A percentile compares a stretch with the other conserved stretches of the same genome.
Conservation (phyloP, 2,329 filamentous ascomycete species). For the Exophiala dermatitidis region DNA sequence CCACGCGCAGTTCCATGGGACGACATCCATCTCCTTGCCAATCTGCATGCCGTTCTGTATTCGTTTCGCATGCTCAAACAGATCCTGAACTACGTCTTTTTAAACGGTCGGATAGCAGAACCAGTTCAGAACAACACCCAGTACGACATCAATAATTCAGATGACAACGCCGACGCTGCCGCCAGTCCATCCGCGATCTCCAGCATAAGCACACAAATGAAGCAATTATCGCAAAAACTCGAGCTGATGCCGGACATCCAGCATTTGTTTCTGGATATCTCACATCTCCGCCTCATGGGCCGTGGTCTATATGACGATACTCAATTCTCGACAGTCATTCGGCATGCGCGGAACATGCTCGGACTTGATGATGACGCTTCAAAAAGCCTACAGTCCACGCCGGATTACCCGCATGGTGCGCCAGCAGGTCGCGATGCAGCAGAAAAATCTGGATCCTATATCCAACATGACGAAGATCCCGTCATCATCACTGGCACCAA, state of each 20-base stretch:
- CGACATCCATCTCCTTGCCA: slow-evolving; percentile 54
- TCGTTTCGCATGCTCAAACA: slow-evolving; percentile 56
- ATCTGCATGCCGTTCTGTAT: slow-evolving; percentile 55
- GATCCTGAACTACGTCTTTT: slow-evolving; percentile 7
- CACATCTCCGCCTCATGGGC: slow-evolving; percentile 5
- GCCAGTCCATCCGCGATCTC: too few species aligned
- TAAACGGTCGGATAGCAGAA: neutral
- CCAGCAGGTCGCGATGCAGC: too few species aligned
- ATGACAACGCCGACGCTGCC: too few species aligned
- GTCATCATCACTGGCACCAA: neutral
- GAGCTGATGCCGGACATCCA: slow-evolving; percentile 16
- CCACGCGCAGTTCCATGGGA: slow-evolving; percentile 44
- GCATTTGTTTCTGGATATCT: slow-evolving; percentile 19
- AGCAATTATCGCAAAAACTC: neutral
- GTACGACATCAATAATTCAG: too few species aligned
- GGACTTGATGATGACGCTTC: neutral
- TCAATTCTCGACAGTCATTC: neutral
- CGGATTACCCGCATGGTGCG: too few species aligned
- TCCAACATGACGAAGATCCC: neutral
- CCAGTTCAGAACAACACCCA: neutral
- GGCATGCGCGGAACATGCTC: neutral
- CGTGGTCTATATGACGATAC: neutral
- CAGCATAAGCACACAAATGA: neutral
- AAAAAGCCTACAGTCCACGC: neutral
- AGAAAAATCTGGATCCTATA: too few species aligned